phyloP scores from a whole-genome alignment of 2,329 filamentous ascomycete genomes.

The Pseudogymnoascus sp. region DNA sequence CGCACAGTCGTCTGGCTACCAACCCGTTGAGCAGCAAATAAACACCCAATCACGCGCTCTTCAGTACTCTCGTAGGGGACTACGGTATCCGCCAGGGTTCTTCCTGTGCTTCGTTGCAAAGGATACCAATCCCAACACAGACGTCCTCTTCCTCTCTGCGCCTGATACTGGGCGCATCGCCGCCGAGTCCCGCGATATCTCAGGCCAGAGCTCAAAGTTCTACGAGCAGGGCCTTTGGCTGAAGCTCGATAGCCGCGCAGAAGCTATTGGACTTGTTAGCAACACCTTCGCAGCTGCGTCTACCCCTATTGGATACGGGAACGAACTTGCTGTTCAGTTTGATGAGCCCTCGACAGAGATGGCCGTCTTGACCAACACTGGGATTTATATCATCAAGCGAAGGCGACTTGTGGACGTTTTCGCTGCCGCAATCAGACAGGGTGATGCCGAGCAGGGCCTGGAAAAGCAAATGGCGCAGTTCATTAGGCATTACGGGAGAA shows the following conservation, averaged over 20 bases:
- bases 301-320: slow-evolving; percentile 74
- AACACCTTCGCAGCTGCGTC: slow-evolving; percentile 60
- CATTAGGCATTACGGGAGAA: slow-evolving; percentile 75
- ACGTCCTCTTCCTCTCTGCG: slow-evolving; percentile 73
- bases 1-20: slow-evolving; percentile 20
- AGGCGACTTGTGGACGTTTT: slow-evolving; percentile 87
- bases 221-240: slow-evolving; percentile 77
- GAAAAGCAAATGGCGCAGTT: slow-evolving; percentile 78
- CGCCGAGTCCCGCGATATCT: slow-evolving; percentile 36
- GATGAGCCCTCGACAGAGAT: slow-evolving; percentile 75
- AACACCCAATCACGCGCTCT: slow-evolving; percentile 39
- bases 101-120: slow-evolving; percentile 77
- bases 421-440: slow-evolving; percentile 66
- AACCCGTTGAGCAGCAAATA: slow-evolving; percentile 19
- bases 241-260: slow-evolving; percentile 61
- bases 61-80: slow-evolving; percentile 42
- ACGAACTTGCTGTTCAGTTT: slow-evolving; percentile 94
- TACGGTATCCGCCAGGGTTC: slow-evolving; percentile 74
- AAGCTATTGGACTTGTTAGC: slow-evolving; percentile 72
- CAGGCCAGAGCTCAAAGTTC: slow-evolving; percentile 36
- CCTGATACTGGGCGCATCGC: slow-evolving; percentile 84
- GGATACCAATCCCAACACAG: slow-evolving; percentile 48
- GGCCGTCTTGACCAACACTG: slow-evolving; percentile 83
- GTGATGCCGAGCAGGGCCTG: slow-evolving; percentile 67
- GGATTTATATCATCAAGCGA: slow-evolving; percentile 77